Percentiles rank a stretch among this genome's conserved stretches.
Conservation (phyloP, 352 stramenopile genomes). For the Phytophthora fragariaefolia region DNA sequence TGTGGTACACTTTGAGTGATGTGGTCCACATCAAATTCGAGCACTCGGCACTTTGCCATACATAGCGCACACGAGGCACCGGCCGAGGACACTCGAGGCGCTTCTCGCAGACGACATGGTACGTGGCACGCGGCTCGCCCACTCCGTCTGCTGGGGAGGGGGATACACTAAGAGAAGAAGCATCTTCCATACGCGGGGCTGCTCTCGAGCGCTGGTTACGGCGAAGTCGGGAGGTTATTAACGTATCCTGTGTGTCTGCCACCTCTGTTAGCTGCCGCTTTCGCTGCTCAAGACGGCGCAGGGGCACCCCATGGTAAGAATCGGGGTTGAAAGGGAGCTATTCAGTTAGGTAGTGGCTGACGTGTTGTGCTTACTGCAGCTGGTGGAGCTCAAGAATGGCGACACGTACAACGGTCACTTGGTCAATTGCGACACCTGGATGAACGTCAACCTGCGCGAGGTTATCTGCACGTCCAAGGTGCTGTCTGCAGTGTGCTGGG, state of each 20-base stretch:
- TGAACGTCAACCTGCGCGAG: conserved; percentile 99
- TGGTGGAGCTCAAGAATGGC: conserved; percentile 99
- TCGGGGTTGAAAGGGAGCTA: not conserved
- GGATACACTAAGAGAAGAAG: not conserved
- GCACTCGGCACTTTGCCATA: conserved; percentile 20
- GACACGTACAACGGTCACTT: conserved; percentile 98
- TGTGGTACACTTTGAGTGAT: too few relatives aligned
- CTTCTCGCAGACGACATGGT: conserved; percentile 32
- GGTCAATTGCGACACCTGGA: conserved; percentile 98
- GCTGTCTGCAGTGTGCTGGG: not conserved
- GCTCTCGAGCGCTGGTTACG: not conserved
- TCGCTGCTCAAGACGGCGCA: conserved; percentile 96
- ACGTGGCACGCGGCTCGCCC: not conserved
- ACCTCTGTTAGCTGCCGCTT: conserved; percentile 90
- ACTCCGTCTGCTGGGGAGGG: not conserved
- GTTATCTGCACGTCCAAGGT: conserved; percentile 99
- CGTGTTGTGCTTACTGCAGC: conserved; percentile 36
- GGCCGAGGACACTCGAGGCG: conserved; percentile 14
- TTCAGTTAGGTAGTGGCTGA: not conserved
- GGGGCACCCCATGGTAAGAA: conserved; percentile 91
- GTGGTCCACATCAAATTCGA: conserved; percentile 19
- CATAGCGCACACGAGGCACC: conserved; percentile 8
- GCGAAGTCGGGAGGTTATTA: conserved; percentile 9
- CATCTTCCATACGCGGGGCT: not conserved
- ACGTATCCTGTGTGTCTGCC: conserved; percentile 33